Base-by-base conservation (phyloP, 495 filamentous ascomycete genomes). In the Tuber microsphaerosporum region DNA sequence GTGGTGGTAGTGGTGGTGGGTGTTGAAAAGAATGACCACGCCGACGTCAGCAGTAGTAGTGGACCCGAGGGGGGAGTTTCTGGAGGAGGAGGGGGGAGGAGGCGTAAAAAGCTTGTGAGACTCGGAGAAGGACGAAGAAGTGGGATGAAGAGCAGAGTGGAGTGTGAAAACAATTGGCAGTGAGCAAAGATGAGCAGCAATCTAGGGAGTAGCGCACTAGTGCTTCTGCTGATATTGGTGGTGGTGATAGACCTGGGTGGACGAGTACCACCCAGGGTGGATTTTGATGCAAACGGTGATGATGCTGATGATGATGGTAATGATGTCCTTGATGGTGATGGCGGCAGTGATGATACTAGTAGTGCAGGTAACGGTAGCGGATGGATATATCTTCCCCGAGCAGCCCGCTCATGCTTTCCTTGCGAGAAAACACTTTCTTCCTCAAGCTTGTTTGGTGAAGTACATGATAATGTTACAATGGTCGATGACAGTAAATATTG, bases 151-250 rank as follows among this genome's bases (percentile, higher is more conserved):
- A 17, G 77, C 69, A 69, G 77, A 48, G 70, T 61, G 51, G 69
- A 45, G 65, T 75, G 77, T 37, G 34, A 79, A 75, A 79, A 69
- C 73, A 79, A 79, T 75, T 79, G 77, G 75, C 65, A 68, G 72
- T 65, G 46, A 74, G 45, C 19, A 26, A 71, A 74, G 45, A 73
- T 72, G 75, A 75, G 69, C 26, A 42, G 45, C 44, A 61, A 51
- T 26, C 26, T 17, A 43, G 48, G 37, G 73, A 73, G 69, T 14
- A 56, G 22, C 10, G 22, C 22, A 26, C 22, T 10, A 26, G 48
- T 56, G 48, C 48, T 65, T 14, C 56, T 65, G 14, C 26, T 65
- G 14, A 65, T 65, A 65, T 34, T 65, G 26, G 12, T 34, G 56
- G 26, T 34, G 56, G 4, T 34, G 56, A 65, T 65, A 12, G 26